Percentiles rank a stretch among this genome's conserved stretches.
These are phyloP conservation scores for Nemophila menziesii DNA, from an alignment of 257 asterid genomes.

Conservation along the genomic window DNA sequence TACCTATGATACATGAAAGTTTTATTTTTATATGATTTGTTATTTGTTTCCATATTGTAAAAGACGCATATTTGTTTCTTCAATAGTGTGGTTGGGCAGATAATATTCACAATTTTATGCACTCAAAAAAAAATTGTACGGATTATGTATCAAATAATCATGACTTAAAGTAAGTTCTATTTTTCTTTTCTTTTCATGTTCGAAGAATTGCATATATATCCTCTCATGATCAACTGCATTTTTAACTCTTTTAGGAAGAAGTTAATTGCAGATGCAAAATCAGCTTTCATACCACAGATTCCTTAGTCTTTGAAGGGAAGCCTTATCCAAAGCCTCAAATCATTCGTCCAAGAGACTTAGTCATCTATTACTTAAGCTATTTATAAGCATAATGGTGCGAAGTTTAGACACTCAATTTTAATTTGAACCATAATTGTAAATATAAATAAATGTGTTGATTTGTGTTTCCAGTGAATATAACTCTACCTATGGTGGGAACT, in stretches of 20 bases:
- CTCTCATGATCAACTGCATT: no score
- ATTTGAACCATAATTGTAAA: no score
- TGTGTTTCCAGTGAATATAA: no score
- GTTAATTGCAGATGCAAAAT: constrained; percentile 56
- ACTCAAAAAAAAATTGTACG: constrained; percentile 41
- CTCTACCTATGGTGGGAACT: no score
- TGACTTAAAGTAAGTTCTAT: constrained; percentile 55
- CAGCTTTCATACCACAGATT: constrained; percentile 39
- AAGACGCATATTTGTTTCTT: constrained; percentile 59
- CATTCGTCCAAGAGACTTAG: no score
- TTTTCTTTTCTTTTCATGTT: constrained; percentile 10
- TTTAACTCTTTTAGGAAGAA: constrained; percentile 59
- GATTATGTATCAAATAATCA: constrained; percentile 24
- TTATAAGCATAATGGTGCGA: constrained; percentile 19
- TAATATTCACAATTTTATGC: constrained; percentile 66
- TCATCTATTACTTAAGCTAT: constrained; percentile 25
- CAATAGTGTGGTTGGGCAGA: constrained; percentile 75
- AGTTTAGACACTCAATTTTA: no score
- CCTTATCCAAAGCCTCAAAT: constrained; percentile 38
- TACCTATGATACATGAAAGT: no score
- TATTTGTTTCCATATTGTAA: constrained; percentile 42
- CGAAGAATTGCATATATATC: no score
- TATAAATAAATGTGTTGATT: no score
- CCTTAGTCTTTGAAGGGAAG: constrained; percentile 62
- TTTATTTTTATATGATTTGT: no score